These are phyloP conservation scores for Acacia confusa DNA, from an alignment of 306 rosid species.

Conservation along the genomic window DNA sequence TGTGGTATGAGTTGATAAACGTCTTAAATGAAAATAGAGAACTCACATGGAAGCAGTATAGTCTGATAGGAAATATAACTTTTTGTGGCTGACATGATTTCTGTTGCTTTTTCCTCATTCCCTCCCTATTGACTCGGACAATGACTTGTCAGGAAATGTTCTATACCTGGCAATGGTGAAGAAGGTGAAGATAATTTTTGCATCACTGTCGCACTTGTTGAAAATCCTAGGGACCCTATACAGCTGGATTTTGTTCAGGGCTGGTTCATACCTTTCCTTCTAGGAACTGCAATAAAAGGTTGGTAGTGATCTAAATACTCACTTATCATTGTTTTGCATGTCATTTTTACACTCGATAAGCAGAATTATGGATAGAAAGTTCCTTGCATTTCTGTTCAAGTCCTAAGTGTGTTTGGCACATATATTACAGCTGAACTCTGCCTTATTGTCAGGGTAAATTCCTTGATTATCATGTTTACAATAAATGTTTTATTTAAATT, in stretches of 20 bases:
- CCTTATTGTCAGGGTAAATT: constrained; percentile 4
- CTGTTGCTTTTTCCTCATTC: constrained; percentile 20
- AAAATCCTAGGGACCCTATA: constrained; percentile 43
- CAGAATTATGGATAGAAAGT: not conserved
- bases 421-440: constrained; percentile 24
- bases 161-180: constrained; percentile 32
- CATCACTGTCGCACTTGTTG: constrained; percentile 56
- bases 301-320: constrained; percentile 32
- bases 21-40: not conserved
- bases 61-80: not conserved
- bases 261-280: constrained; percentile 67
- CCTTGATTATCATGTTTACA: constrained; percentile 3
- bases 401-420: constrained; percentile 1
- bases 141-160: constrained; percentile 62
- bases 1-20: not conserved
- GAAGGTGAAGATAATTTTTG: constrained; percentile 47
- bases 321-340: not conserved
- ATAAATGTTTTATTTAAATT: not conserved
- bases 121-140: constrained; percentile 40
- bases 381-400: not conserved
- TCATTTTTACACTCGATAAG: not conserved
- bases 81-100: not conserved
- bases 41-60: not conserved
- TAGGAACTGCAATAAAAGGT: constrained; percentile 76
- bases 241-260: constrained; percentile 58